phyloP scores from a whole-genome alignment of 169 alveolate species.

The Cryptosporidium sp. region DNA sequence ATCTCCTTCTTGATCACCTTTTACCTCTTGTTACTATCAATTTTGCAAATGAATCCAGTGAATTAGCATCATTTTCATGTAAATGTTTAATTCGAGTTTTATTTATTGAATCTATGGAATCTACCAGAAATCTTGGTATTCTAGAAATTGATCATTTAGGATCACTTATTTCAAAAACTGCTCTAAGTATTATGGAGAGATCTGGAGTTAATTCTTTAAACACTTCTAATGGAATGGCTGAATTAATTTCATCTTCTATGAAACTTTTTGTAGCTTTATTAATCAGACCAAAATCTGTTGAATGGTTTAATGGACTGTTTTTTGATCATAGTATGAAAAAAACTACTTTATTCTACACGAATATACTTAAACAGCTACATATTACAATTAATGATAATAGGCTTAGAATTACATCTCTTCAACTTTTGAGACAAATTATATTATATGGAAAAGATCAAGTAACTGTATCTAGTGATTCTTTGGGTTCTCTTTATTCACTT shows the following conservation, averaged over 20 bases:
- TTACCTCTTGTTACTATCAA: constrained; percentile 2
- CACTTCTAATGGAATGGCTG: constrained; percentile 43
- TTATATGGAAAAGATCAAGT: constrained; percentile 55
- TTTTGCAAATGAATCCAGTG: constrained; percentile 43
- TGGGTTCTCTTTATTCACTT: constrained; percentile 62
- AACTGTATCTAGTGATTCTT: constrained; percentile 48
- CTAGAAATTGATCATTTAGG: constrained; percentile 41
- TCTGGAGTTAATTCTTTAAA: constrained; percentile 21
- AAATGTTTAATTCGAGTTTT: constrained; percentile 15
- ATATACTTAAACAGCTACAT: constrained; percentile 39
- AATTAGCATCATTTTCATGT: constrained; percentile 47
- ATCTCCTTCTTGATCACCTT: background rate
- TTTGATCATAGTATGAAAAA: background rate
- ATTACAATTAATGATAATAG: constrained; percentile 60
- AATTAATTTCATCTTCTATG: constrained; percentile 48
- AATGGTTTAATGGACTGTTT: constrained; percentile 55
- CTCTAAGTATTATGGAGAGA: constrained; percentile 46
- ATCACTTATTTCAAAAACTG: constrained; percentile 22
- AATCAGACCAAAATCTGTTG: constrained; percentile 42
- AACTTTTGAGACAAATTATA: constrained; percentile 42
- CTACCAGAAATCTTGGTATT: background rate
- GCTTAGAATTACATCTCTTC: constrained; percentile 49
- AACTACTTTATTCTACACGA: constrained; percentile 22
- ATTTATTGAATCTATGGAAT: constrained; percentile 19
- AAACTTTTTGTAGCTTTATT: constrained; percentile 46